These are phyloP conservation scores for Oleoguttula mirabilis DNA, from an alignment of 495 filamentous ascomycete genomes.

Conservation along the genomic window DNA sequence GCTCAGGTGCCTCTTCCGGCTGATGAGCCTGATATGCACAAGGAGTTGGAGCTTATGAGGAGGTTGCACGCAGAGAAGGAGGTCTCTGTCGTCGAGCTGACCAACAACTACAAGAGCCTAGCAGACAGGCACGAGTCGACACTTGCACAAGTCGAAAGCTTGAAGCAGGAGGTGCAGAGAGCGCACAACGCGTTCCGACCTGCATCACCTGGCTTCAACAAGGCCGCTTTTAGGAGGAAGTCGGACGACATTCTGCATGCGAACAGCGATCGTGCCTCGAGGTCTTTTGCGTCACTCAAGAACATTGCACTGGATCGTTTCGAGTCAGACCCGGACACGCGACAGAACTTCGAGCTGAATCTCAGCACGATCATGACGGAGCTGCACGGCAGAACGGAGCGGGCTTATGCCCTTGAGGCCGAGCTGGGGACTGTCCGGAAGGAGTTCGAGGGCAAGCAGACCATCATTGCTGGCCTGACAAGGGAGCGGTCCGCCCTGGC, in stretches of 20 bases:
- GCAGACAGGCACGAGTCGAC: conserved; percentile 71
- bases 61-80: conserved; percentile 64
- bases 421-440: conserved; percentile 75
- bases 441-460: conserved; percentile 92
- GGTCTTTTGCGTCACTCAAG: conserved; percentile 78
- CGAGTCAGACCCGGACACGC: conserved; percentile 62
- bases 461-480: conserved; percentile 86
- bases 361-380: conserved; percentile 89
- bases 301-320: conserved; percentile 81
- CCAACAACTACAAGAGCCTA: conserved; percentile 66
- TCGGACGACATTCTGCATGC: conserved; percentile 83
- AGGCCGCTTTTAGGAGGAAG: conserved; percentile 75
- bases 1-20: conserved; percentile 11
- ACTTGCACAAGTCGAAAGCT: conserved; percentile 71
- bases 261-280: conserved; percentile 84
- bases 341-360: conserved; percentile 89
- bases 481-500: conserved; percentile 74
- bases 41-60: conserved; percentile 61
- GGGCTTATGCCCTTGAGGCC: conserved; percentile 75
- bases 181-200: conserved; percentile 45
- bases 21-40: conserved; percentile 25
- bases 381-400: conserved; percentile 71
- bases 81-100: conserved; percentile 54
- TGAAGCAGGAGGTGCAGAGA: conserved; percentile 74
- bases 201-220: conserved; percentile 39